Conservation (phyloP, 169 alveolate genomes). For the Cystoisospora suis region DNA sequence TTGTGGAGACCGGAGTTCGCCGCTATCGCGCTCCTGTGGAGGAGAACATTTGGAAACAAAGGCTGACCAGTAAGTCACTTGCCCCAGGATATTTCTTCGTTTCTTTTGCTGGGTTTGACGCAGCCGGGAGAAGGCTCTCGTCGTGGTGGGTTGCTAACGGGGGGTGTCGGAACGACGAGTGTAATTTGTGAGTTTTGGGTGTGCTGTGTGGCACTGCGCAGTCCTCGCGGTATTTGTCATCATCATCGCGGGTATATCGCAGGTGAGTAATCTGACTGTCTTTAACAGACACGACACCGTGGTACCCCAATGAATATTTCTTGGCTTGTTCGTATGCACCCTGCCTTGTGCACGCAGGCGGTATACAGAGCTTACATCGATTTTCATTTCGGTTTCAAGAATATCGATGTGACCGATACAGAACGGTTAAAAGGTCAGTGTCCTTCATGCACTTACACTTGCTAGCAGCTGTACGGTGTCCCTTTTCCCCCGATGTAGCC, state of each 20-base stretch:
- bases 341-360: not conserved
- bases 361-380: slow-evolving; percentile 43
- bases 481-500: too few relatives aligned
- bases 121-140: too few relatives aligned
- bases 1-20: slow-evolving; percentile 28
- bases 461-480: too few relatives aligned
- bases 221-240: slow-evolving; percentile 9
- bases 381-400: slow-evolving; percentile 34
- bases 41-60: slow-evolving; percentile 7
- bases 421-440: slow-evolving; percentile 28
- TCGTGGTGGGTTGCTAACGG: too few relatives aligned
- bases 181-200: too few relatives aligned
- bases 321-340: not conserved
- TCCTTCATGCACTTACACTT: too few relatives aligned
- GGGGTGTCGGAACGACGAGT: not conserved
- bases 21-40: not conserved
- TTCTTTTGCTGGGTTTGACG: too few relatives aligned
- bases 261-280: not conserved
- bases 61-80: slow-evolving; percentile 10
- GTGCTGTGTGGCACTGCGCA: too few relatives aligned
- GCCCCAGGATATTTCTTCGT: not conserved
- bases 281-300: not conserved
- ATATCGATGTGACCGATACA: slow-evolving; percentile 33
- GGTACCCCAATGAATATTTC: not conserved
- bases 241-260: slow-evolving; percentile 28